A percentile compares a stretch with the other conserved stretches of the same genome.
phyloP scores from a whole-genome alignment of 2,329 filamentous ascomycete species.

The Colletotrichum sp. region DNA sequence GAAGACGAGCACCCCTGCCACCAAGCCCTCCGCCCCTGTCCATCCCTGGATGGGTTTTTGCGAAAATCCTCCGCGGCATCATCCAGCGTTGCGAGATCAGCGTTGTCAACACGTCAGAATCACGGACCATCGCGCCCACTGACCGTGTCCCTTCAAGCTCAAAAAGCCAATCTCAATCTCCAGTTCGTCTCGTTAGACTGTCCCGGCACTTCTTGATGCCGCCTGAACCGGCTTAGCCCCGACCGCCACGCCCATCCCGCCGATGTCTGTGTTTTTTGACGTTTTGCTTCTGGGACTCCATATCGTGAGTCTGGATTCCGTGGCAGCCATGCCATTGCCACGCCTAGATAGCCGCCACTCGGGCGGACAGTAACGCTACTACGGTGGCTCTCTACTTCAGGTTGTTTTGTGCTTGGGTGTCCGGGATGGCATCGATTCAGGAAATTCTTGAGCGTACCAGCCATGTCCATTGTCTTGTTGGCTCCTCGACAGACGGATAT shows the following conservation, averaged over 20 bases:
- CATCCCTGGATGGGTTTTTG: neutral
- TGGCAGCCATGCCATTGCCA: neutral
- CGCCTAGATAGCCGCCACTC: neutral
- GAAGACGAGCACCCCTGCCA: neutral
- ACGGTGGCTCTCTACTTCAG: neutral
- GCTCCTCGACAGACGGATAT: neutral
- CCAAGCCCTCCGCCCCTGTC: neutral
- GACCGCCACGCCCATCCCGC: neutral
- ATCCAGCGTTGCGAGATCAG: constrained; percentile 16
- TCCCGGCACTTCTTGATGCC: constrained; percentile 3
- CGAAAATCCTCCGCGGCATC: constrained; percentile 13
- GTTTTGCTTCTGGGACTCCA: neutral
- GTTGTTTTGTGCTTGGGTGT: neutral
- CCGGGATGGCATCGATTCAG: neutral
- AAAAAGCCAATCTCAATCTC: constrained; percentile 18
- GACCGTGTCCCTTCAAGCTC: constrained; percentile 15
- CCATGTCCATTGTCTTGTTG: neutral
- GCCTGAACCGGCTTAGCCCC: constrained; percentile 13
- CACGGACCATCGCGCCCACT: constrained; percentile 1
- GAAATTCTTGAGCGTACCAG: neutral
- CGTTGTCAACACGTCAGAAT: constrained; percentile 18
- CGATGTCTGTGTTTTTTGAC: neutral
- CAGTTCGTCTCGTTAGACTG: neutral
- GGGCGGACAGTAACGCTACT: neutral
- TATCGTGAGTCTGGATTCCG: neutral